Evolutionary conservation across 495 filamentous ascomycete species (phyloP).

Genomic region (Aspergillus sclerotioniger): DNA sequence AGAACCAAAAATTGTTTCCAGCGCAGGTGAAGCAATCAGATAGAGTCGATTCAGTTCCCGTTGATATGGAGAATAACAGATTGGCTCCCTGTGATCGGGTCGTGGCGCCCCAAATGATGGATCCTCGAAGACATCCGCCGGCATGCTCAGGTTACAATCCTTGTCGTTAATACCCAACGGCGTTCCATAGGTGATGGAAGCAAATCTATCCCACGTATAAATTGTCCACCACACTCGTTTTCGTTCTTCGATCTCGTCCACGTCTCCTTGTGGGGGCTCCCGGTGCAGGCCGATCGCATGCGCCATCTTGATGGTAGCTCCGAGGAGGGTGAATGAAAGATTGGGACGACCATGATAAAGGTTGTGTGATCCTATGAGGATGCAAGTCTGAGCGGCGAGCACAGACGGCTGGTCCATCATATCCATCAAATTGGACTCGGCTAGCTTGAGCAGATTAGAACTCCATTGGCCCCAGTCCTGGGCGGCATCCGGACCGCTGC

Average conservation of each 20-base stretch:
- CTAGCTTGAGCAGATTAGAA: conserved; percentile 18
- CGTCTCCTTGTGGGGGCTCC: conserved; percentile 13
- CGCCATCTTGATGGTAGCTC: conserved; percentile 32
- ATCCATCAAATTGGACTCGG: conserved; percentile 28
- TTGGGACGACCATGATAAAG: conserved; percentile 37
- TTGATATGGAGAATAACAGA: conserved; percentile 36
- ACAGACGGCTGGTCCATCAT: conserved; percentile 35
- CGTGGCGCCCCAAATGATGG: conserved; percentile 17
- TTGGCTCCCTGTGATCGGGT: neutral
- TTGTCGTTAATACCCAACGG: conserved; percentile 36
- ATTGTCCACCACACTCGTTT: conserved; percentile 40
- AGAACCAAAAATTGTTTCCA: conserved; percentile 32
- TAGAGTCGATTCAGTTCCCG: conserved; percentile 33
- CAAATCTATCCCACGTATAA: conserved; percentile 39
- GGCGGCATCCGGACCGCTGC: conserved; percentile 2
- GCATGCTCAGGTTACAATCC: conserved; percentile 35
- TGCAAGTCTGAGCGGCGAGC: conserved; percentile 29
- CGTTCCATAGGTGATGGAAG: conserved; percentile 34
- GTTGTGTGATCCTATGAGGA: conserved; percentile 33
- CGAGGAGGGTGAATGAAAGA: conserved; percentile 34
- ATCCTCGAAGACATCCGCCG: conserved; percentile 27
- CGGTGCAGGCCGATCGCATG: conserved; percentile 37
- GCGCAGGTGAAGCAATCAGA: conserved; percentile 28
- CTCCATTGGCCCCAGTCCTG: conserved; percentile 19
- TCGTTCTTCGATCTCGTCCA: conserved; percentile 31